Conservation (phyloP, 1,284 basidiomycete genomes). For the Melanopsichium pennsylvanicum region DNA sequence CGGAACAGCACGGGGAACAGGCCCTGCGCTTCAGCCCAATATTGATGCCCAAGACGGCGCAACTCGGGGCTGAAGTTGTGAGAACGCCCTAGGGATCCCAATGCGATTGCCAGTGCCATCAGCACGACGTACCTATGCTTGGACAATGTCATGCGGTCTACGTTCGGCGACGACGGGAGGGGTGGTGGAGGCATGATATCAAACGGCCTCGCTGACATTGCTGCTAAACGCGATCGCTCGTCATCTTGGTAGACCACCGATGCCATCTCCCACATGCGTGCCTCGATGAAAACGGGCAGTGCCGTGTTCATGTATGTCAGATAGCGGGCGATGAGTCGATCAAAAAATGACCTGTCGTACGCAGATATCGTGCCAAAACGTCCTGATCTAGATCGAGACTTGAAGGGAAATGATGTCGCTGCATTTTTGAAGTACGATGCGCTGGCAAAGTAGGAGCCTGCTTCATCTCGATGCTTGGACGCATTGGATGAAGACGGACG, state of each 20-base stretch:
- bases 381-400: constrained; percentile 19
- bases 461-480: constrained; percentile 22
- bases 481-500: constrained; percentile 37
- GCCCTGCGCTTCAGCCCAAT: constrained; percentile 36
- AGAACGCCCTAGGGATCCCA: constrained; percentile 38
- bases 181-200: constrained; percentile 36
- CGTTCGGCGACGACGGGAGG: constrained; percentile 6
- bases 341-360: constrained; percentile 37
- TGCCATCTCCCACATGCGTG: constrained; percentile 28
- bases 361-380: constrained; percentile 22
- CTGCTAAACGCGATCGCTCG: constrained; percentile 9
- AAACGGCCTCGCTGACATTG: constrained; percentile 6
- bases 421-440: constrained; percentile 11
- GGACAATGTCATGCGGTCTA: constrained; percentile 19
- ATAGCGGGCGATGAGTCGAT: constrained; percentile 35
- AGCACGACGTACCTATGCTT: constrained; percentile 29
- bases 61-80: constrained; percentile 47
- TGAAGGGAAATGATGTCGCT: constrained; percentile 4
- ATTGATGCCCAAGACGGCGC: constrained; percentile 31
- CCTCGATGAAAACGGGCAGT: constrained; percentile 34
- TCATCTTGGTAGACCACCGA: constrained; percentile 30
- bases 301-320: constrained; percentile 44
- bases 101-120: constrained; percentile 35
- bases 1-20: constrained; percentile 19
- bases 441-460: constrained; percentile 9